Conservation (phyloP, 2,329 filamentous ascomycete species). For the Penicillium sp. region DNA sequence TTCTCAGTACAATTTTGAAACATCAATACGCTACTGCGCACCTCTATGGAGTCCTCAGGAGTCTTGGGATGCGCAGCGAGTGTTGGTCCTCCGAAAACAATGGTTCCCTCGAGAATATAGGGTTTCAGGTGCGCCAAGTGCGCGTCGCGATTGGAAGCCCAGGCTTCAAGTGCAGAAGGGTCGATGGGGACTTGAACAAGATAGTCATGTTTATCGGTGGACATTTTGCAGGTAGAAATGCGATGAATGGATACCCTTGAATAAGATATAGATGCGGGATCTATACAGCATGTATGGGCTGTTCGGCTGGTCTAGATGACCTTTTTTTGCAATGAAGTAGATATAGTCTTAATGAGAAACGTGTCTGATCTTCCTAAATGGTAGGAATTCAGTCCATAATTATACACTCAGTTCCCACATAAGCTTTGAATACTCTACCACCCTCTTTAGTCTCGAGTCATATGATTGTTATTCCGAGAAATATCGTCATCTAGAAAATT, state of each 20-base stretch:
- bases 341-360: not conserved
- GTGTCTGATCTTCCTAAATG: no score
- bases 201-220: not conserved
- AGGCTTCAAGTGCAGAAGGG: not conserved
- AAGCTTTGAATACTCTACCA: no score
- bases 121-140: not conserved
- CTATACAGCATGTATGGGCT: no score
- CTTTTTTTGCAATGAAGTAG: not conserved
- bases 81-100: not conserved
- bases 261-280: no score
- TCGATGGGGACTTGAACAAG: not conserved
- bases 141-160: not conserved
- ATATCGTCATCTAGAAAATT: no score
- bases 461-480: no score
- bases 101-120: not conserved
- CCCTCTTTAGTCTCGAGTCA: no score
- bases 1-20: not conserved
- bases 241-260: no score
- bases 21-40: not conserved
- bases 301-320: no score
- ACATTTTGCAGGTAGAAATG: not conserved
- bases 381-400: no score
- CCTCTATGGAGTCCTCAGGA: not conserved
- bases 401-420: no score
- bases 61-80: not conserved